Conservation (phyloP, 805 yeast genomes). For the Ogataea dorogensis region DNA sequence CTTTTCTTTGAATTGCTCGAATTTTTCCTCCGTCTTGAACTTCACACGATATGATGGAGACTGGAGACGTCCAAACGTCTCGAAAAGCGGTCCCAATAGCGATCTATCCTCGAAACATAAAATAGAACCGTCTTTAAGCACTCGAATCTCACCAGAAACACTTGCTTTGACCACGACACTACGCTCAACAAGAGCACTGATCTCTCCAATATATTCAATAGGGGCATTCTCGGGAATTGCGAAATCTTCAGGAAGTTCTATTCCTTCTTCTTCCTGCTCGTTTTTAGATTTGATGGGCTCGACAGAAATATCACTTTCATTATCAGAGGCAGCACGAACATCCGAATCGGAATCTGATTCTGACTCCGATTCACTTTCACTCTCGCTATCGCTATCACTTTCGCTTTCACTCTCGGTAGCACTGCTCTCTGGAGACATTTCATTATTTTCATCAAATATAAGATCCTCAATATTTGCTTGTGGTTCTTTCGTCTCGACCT, state of each 20-base stretch:
- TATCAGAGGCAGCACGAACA: conserved; percentile 33
- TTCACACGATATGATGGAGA: conserved; percentile 78
- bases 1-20: conserved; percentile 43
- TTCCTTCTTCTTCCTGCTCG: conserved; percentile 67
- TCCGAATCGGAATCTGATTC: conserved; percentile 15
- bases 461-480: conserved; percentile 9
- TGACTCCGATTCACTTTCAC: conserved; percentile 25
- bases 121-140: conserved; percentile 76
- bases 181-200: conserved; percentile 67
- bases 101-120: conserved; percentile 73
- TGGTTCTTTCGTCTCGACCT: conserved; percentile 1
- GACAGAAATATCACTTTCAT: conserved; percentile 37
- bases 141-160: conserved; percentile 79
- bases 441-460: conserved; percentile 21
- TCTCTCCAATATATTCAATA: conserved; percentile 68
- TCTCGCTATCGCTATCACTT: conserved; percentile 29
- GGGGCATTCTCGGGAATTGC: conserved; percentile 57
- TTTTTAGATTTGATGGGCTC: conserved; percentile 80
- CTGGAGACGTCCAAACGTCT: conserved; percentile 85
- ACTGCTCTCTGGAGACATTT: too few relatives aligned
- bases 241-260: conserved; percentile 66
- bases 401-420: too few relatives aligned
- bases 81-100: conserved; percentile 75
- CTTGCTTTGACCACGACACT: conserved; percentile 70
- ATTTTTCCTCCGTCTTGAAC: conserved; percentile 51